Percentiles rank a stretch among this genome's conserved stretches.
phyloP scores from a whole-genome alignment of 1,284 basidiomycete species.

The Cryptococcus sp. region DNA sequence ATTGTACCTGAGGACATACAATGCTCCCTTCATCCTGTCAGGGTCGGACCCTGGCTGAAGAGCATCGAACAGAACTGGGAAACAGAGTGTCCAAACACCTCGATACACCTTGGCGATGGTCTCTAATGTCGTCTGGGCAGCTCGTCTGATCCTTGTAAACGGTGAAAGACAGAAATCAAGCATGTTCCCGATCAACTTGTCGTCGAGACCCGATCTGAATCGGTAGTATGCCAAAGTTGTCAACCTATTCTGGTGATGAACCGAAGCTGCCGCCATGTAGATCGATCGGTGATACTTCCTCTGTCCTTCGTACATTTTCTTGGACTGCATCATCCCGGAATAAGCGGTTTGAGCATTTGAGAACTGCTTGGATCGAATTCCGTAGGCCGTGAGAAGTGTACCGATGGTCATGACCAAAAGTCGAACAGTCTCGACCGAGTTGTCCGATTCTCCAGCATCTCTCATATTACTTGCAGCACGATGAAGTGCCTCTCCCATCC shows the following conservation, averaged over 20 bases:
- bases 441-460: slow-evolving; percentile 70
- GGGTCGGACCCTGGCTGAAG: slow-evolving; percentile 74
- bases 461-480: slow-evolving; percentile 65
- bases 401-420: slow-evolving; percentile 49
- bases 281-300: slow-evolving; percentile 40
- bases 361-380: slow-evolving; percentile 42
- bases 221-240: slow-evolving; percentile 60
- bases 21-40: slow-evolving; percentile 91
- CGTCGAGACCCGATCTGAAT: slow-evolving; percentile 71
- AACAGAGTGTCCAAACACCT: slow-evolving; percentile 68
- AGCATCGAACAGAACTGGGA: slow-evolving; percentile 69
- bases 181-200: slow-evolving; percentile 69
- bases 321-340: slow-evolving; percentile 29
- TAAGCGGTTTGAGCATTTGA: slow-evolving; percentile 30
- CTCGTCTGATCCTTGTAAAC: slow-evolving; percentile 61
- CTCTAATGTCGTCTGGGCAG: slow-evolving; percentile 35
- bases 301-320: slow-evolving; percentile 41
- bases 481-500: slow-evolving; percentile 67
- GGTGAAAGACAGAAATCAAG: slow-evolving; percentile 80
- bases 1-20: slow-evolving; percentile 65
- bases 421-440: slow-evolving; percentile 84
- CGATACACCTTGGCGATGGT: slow-evolving; percentile 63
- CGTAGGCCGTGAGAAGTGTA: slow-evolving; percentile 39
- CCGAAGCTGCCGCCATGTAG: slow-evolving; percentile 33
- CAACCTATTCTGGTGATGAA: slow-evolving; percentile 42